These are phyloP conservation scores for Apiospora marii DNA, from an alignment of 2,329 filamentous ascomycete genomes.

Conservation along the genomic window DNA sequence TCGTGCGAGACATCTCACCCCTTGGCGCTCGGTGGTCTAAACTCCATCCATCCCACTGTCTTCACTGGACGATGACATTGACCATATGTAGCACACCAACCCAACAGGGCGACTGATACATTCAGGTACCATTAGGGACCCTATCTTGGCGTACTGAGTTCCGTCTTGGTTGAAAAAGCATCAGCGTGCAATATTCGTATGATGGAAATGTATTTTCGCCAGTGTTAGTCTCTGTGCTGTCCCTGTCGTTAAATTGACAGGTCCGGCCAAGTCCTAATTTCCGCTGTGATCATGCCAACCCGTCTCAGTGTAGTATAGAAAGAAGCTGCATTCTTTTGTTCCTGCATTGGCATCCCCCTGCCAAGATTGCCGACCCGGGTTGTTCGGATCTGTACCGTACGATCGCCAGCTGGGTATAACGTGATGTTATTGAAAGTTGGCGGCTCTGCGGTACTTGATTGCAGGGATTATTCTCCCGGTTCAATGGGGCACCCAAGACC, in stretches of 20 bases:
- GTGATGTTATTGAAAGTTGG: background rate
- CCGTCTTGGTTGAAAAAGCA: background rate
- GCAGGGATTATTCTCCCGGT: background rate
- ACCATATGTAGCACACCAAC: background rate
- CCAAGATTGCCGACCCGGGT: slow-evolving; percentile 5
- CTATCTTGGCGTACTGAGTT: background rate
- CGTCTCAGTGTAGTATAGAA: background rate
- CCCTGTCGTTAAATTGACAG: background rate
- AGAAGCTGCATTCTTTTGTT: background rate
- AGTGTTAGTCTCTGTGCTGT: fast-evolving
- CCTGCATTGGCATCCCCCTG: background rate
- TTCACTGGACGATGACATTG: background rate
- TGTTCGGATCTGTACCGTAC: slow-evolving; percentile 11
- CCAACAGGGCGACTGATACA: background rate
- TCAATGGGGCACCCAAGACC: background rate
- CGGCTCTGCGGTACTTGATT: background rate
- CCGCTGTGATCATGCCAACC: background rate
- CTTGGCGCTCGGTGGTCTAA: background rate
- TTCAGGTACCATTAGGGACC: background rate
- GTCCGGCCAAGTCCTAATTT: background rate
- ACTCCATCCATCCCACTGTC: background rate
- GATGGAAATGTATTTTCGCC: background rate
- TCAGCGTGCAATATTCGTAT: background rate
- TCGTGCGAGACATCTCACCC: background rate
- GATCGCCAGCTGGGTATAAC: background rate